Percentiles rank a stretch among this genome's conserved stretches.
These are phyloP conservation scores for Neonectria ditissima DNA, from an alignment of 2,329 filamentous ascomycete genomes.

Conservation along the genomic window DNA sequence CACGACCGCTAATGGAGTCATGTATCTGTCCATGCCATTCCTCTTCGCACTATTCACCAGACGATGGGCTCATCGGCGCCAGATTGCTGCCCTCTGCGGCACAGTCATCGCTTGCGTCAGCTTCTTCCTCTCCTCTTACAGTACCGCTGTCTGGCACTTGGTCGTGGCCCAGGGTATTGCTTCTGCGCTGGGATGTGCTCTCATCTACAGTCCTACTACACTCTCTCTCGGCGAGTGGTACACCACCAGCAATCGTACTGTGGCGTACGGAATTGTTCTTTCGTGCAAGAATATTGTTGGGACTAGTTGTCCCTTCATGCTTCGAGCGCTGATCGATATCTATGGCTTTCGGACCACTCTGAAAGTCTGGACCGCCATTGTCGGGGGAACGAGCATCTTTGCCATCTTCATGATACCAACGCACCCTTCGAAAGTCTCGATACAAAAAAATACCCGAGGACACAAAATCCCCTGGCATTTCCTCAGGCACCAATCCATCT, in stretches of 20 bases:
- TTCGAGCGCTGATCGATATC: constrained; percentile 25
- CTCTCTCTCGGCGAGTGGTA: constrained; percentile 36
- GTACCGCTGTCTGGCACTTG: constrained; percentile 28
- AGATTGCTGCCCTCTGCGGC: constrained; percentile 25
- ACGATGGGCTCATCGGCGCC: constrained; percentile 28
- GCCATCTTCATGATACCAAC: constrained; percentile 24
- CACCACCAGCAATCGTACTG: constrained; percentile 26
- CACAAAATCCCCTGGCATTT: constrained; percentile 24
- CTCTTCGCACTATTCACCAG: constrained; percentile 31
- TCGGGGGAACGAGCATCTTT: constrained; percentile 18
- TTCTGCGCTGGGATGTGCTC: constrained; percentile 28
- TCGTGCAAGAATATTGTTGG: constrained; percentile 34
- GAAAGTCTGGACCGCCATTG: constrained; percentile 27
- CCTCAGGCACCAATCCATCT: constrained; percentile 21
- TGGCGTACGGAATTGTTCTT: constrained; percentile 33
- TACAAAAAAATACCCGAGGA: background rate
- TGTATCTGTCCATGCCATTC: constrained; percentile 35
- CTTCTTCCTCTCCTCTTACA: constrained; percentile 30
- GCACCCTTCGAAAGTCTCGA: constrained; percentile 10
- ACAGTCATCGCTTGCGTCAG: constrained; percentile 22
- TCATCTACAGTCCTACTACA: constrained; percentile 32
- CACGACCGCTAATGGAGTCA: constrained; percentile 34
- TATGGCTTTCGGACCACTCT: constrained; percentile 30
- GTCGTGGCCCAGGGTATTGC: constrained; percentile 30
- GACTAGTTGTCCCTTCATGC: constrained; percentile 28